These are phyloP conservation scores for Starmerella vaccinii DNA, from an alignment of 805 yeast genomes.

Conservation along the genomic window DNA sequence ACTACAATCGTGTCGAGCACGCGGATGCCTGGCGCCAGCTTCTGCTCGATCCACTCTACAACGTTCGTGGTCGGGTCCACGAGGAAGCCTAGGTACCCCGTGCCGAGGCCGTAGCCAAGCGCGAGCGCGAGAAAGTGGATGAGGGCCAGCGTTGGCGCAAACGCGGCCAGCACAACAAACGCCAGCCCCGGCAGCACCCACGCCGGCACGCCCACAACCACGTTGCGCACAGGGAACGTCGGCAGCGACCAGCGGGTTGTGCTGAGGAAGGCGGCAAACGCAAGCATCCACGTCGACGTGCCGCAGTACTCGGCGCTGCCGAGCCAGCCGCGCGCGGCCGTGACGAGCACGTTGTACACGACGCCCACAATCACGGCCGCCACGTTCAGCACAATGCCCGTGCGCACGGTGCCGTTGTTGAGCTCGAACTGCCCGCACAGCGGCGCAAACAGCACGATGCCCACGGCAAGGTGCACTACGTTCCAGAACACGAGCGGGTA, in stretches of 20 bases:
- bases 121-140: constrained; percentile 63
- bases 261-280: constrained; percentile 24
- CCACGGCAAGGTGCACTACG: constrained; percentile 50
- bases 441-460: constrained; percentile 46
- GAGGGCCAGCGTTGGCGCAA: constrained; percentile 32
- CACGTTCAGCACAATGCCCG: constrained; percentile 68
- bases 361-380: constrained; percentile 61
- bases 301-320: constrained; percentile 15
- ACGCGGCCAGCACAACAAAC: neutral
- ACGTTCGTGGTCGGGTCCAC: constrained; percentile 49
- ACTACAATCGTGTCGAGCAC: constrained; percentile 45
- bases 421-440: constrained; percentile 59
- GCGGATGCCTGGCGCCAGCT: constrained; percentile 41
- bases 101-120: constrained; percentile 48
- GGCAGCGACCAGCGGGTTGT: constrained; percentile 31
- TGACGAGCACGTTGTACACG: constrained; percentile 37
- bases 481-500: constrained; percentile 64
- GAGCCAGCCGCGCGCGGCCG: constrained; percentile 9
- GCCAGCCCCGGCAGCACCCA: constrained; percentile 7
- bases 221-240: constrained; percentile 36
- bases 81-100: constrained; percentile 48
- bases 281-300: constrained; percentile 24
- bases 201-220: constrained; percentile 13
- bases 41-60: constrained; percentile 54
- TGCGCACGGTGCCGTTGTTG: constrained; percentile 70